Base-by-base conservation (phyloP, 805 yeast species). In the Cyberlindnera petersonii region DNA sequence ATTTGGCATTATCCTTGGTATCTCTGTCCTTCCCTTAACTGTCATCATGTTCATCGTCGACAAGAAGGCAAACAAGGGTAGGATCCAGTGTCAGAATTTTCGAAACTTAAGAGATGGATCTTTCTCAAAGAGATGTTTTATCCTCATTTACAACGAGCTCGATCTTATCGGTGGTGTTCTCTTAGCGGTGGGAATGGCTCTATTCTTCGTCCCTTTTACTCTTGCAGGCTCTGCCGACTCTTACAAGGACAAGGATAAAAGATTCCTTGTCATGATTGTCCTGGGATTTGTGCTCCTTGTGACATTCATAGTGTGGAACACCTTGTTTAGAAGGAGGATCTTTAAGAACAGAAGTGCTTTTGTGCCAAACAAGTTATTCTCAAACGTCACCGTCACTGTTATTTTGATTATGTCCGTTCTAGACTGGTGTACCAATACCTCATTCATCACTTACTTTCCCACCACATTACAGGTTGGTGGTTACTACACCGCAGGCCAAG, bases 1-100 rank as follows among this genome's bases (percentile, higher is more conserved):
- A 24, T 72, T 69, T 56, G 65, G 69, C 8, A 61, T 71, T 30
- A 62, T 72, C 23, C 39, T 50, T 30, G 52, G 49, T 32, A 48
- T 42, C n/a, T 43, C 52, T 10, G 50, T 43, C 14, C 33, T 49
- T 26, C 55, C 56, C 20, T 42, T 56, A 17, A 46, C 56, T 10
- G 24, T 41, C 3, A 20, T 48, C 19, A 57, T 58, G 63, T 42
- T 46, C n/a, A 31, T 43, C 18, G 39, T 54, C 23, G 61, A 58
- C 30, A 43, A 35, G 26, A 45, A 38, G 26, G 46, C 53, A 6
- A 47, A 44, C 20, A 31, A 24, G 17, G 27, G 39, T 7, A 46
- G 46, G 39, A 40, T 35, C 17, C 16, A 38, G 13, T 43, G 44
- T n/a, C 18, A 28, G 18, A 29, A 50, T 11, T 31, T 52, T 9